Evolutionary conservation across 1,284 basidiomycete species (phyloP).

Genomic region (Pseudozyma hubeiensis): DNA sequence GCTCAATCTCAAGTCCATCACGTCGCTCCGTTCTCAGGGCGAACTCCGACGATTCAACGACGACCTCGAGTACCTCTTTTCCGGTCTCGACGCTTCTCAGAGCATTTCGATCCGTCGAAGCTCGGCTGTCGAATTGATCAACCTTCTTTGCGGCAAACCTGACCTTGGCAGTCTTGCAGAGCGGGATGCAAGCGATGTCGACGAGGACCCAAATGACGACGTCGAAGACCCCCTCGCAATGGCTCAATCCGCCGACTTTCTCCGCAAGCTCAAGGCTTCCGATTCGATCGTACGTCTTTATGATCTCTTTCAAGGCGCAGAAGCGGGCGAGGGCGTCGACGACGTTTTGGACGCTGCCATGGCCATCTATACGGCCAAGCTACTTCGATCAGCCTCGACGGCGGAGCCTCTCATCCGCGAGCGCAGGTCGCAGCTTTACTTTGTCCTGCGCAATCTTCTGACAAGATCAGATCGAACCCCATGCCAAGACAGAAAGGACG

Average conservation of each 20-base stretch:
- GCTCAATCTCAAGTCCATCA: conserved; percentile 52
- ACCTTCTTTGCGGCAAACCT: conserved; percentile 43
- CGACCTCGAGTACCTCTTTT: conserved; percentile 52
- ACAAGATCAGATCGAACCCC: conserved; percentile 3
- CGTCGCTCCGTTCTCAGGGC: conserved; percentile 40
- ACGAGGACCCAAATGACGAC: neutral
- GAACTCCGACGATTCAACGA: conserved; percentile 53
- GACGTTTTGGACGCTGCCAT: conserved; percentile 42
- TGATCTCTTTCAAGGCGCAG: conserved; percentile 32
- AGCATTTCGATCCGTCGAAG: conserved; percentile 28
- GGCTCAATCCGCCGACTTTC: conserved; percentile 41
- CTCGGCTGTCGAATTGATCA: conserved; percentile 44
- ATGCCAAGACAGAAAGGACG: conserved; percentile 31
- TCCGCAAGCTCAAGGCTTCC: conserved; percentile 50
- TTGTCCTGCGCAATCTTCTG: conserved; percentile 21
- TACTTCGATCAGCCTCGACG: conserved; percentile 21
- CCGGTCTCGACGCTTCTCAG: conserved; percentile 32
- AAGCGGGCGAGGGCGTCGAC: conserved; percentile 45
- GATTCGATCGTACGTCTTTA: conserved; percentile 41
- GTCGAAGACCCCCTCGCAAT: conserved; percentile 30
- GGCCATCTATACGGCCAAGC: conserved; percentile 37
- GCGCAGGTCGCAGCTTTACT: conserved; percentile 21
- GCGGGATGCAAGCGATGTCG: conserved; percentile 11
- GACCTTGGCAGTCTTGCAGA: conserved; percentile 22
- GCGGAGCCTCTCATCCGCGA: conserved; percentile 39